Percentiles rank a stretch among this genome's conserved stretches.
These are phyloP conservation scores for Nadsonia starkeyi-henricii DNA, from an alignment of 1,139 yeast species.

Conservation along the genomic window DNA sequence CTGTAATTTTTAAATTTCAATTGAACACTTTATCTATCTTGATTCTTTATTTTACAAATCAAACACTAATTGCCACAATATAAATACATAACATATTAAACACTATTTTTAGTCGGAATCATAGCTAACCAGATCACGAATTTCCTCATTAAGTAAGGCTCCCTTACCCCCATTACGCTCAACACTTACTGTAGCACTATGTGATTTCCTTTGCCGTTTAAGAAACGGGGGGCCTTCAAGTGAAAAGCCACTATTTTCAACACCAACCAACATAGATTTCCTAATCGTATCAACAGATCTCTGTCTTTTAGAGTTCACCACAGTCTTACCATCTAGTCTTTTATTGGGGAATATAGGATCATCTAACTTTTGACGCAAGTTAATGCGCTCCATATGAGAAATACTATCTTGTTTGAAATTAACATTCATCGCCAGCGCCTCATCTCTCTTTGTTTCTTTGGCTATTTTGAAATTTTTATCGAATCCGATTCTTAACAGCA, in stretches of 20 bases:
- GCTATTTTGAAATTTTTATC: not conserved
- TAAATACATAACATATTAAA: no score
- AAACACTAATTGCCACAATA: no score
- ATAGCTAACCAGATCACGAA: not conserved
- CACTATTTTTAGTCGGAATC: not conserved
- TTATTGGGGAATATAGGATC: not conserved
- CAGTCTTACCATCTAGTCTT: not conserved
- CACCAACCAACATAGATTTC: no score
- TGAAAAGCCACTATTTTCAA: no score
- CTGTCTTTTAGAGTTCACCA: no score
- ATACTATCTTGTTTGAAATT: not conserved
- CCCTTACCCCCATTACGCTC: no score
- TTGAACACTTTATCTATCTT: no score
- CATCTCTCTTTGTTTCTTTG: not conserved
- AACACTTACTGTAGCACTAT: no score
- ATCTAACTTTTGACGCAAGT: not conserved
- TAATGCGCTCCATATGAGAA: not conserved
- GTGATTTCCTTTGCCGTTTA: no score
- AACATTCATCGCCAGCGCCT: not conserved
- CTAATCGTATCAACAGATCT: no score
- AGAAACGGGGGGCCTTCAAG: no score
- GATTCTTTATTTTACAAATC: no score
- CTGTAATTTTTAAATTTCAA: not conserved
- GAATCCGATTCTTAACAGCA: not conserved
- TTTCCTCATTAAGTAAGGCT: not conserved